Evolutionary conservation across 192 early-diverging fungal species (phyloP), one percentile per base, ranked within the genome.

Genomic region (Backusella psychrophila): DNA sequence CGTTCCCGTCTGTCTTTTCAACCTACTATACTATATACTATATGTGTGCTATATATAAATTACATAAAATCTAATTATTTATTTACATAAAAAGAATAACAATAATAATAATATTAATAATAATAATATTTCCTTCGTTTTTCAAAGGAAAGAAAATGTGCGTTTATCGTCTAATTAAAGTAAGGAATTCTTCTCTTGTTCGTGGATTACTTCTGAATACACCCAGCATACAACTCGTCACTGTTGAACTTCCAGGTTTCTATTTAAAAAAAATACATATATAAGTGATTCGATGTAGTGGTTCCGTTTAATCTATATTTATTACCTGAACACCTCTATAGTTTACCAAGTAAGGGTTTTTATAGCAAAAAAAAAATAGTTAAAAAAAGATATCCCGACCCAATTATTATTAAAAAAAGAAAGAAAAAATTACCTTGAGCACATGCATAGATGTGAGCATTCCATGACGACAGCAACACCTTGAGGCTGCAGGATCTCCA

Each of bases 381-480:
- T 36, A 26, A 36, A 3, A 6, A 36, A 46, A 46, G 26, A 71
- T 29, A 71, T 44, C 11, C 21, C 21, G 5, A 70, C 26, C 46
- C 42, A 29, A 35, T 39, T 23, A 38, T 11, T 39, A 11, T 69
- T 35, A 69, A 19, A n/a, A 35, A 39, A 38, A 9, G 38, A 39
- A 34, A 39, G 41, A 39, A 38, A n/a, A 31, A 19, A 35, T 65
- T 76, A 79, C 77, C 71, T 72, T 70, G 81, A 77, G 49, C 53
- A 86, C 69, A 75, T 79, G 17, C 74, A 88, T 81, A 81, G 39
- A 85, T 89, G 93, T 89, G 89, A 93, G 6, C 96, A 94, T 85
- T 99, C 96, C 87, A 99, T 96, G 46, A 96, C 94, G 31, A 99
- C 97, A 17, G 98, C 98, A 38, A 99, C 97, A 46, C 98, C 98